A percentile compares a stretch with the other conserved stretches of the same genome.
Conservation (phyloP, 495 filamentous ascomycete species). For the Podospora appendiculata region DNA sequence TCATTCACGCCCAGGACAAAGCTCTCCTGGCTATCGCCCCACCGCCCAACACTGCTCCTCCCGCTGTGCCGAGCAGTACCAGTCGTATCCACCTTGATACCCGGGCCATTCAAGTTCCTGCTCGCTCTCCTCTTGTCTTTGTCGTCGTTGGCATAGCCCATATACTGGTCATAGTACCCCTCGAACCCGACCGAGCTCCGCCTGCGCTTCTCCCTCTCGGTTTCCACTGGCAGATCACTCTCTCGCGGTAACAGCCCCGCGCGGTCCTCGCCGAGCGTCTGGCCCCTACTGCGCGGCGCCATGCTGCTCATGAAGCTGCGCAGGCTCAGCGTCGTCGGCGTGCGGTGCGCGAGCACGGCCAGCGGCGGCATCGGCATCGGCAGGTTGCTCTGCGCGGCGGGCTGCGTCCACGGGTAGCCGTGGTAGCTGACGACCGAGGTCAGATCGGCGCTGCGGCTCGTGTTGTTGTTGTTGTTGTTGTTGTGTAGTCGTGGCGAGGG, state of each 20-base stretch:
- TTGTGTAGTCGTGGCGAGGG: too few species aligned
- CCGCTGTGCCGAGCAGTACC: slow-evolving; percentile 4
- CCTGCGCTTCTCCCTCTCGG: not conserved
- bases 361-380: slow-evolving; percentile 5
- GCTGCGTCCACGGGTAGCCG: slow-evolving; percentile 16
- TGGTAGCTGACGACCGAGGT: slow-evolving; percentile 19
- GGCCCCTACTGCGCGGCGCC: slow-evolving; percentile 12
- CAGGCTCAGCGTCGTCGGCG: slow-evolving; percentile 22
- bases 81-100: not conserved
- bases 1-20: slow-evolving; percentile 19
- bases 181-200: slow-evolving; percentile 17
- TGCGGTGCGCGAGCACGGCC: slow-evolving; percentile 10
- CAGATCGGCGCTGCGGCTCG: slow-evolving; percentile 14
- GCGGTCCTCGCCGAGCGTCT: slow-evolving; percentile 2
- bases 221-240: not conserved
- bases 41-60: slow-evolving; percentile 1
- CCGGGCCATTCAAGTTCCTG: not conserved
- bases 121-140: slow-evolving; percentile 5
- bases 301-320: slow-evolving; percentile 22
- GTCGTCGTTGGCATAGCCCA: slow-evolving; percentile 4
- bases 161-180: slow-evolving; percentile 17
- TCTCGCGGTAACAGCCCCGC: slow-evolving; percentile 4
- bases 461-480: too few species aligned
- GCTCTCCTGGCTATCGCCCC: slow-evolving; percentile 19
- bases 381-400: slow-evolving; percentile 8